Evolutionary conservation across 1,139 yeast species (phyloP).

Genomic region (Petasospora rhodanensis): DNA sequence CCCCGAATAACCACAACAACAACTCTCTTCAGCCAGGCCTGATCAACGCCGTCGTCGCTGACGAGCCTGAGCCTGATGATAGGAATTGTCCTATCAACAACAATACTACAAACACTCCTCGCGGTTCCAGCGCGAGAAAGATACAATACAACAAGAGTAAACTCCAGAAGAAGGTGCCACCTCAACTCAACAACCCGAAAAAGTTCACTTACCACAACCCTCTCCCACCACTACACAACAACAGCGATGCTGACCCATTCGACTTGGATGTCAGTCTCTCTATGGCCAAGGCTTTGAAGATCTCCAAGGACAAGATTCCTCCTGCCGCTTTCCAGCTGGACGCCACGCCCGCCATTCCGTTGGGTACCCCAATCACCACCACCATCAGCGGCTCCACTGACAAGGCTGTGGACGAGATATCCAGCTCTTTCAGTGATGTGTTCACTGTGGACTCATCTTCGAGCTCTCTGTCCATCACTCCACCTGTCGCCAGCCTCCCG

Average conservation of each 20-base stretch:
- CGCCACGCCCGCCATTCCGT: background rate
- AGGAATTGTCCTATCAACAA: conserved; percentile 24
- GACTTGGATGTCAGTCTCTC: conserved; percentile 22
- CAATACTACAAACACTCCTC: too few relatives aligned
- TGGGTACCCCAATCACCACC: conserved; percentile 1
- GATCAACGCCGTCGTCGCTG: conserved; percentile 13
- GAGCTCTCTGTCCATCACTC: conserved; percentile 23
- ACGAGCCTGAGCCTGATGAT: conserved; percentile 29
- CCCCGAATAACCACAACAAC: conserved; percentile 20
- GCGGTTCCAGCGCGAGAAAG: conserved; percentile 15
- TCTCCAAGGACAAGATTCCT: conserved; percentile 3
- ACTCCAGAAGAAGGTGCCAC: conserved; percentile 18
- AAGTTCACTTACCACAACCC: conserved; percentile 10
- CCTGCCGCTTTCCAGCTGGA: background rate
- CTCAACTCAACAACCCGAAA: conserved; percentile 6
- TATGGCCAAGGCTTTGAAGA: conserved; percentile 21
- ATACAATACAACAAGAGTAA: conserved; percentile 19
- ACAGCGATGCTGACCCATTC: too few relatives aligned
- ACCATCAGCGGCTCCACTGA: conserved; percentile 3
- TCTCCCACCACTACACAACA: conserved; percentile 1
- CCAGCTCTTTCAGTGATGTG: conserved; percentile 26
- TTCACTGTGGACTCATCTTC: conserved; percentile 24
- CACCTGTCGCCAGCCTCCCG: conserved; percentile 19
- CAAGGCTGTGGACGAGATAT: conserved; percentile 17
- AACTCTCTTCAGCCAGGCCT: conserved; percentile 15